phyloP scores from a whole-genome alignment of 2,329 filamentous ascomycete genomes.

The Colletotrichum spaethianum region DNA sequence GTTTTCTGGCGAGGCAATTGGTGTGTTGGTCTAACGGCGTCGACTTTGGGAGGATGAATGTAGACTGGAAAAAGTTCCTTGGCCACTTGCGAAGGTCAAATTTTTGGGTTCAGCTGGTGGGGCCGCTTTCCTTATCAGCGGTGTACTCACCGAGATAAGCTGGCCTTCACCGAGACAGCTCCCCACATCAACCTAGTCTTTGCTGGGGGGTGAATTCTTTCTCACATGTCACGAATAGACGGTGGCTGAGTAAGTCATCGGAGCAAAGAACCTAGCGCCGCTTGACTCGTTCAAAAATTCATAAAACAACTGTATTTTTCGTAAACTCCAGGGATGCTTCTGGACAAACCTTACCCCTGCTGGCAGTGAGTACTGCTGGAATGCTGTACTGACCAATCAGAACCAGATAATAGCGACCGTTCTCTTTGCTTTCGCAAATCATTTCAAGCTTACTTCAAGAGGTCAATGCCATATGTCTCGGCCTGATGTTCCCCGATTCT shows the following conservation, averaged over 20 bases:
- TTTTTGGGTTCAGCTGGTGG: conserved; percentile 35
- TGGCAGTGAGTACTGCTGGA: neutral
- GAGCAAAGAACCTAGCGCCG: too few relatives aligned
- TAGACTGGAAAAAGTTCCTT: conserved; percentile 22
- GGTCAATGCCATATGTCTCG: neutral
- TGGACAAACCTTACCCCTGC: neutral
- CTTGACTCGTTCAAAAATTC: neutral
- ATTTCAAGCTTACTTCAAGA: neutral
- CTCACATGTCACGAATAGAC: neutral
- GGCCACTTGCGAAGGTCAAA: conserved; percentile 22
- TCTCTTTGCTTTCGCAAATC: neutral
- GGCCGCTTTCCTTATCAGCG: conserved; percentile 10
- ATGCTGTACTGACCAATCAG: neutral
- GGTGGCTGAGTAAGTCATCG: neutral
- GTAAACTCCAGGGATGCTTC: neutral
- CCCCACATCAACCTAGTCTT: neutral
- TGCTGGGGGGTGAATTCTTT: neutral
- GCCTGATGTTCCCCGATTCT: neutral
- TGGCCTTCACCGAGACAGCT: accelerated
- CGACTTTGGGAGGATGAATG: neutral
- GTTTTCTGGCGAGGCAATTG: neutral
- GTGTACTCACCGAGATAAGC: conserved; percentile 3
- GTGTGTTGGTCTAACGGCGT: neutral
- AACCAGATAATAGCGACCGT: neutral
- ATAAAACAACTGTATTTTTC: neutral